Base-by-base conservation (phyloP, 2,329 filamentous ascomycete genomes). In the Coniochaeta ligniaria region DNA sequence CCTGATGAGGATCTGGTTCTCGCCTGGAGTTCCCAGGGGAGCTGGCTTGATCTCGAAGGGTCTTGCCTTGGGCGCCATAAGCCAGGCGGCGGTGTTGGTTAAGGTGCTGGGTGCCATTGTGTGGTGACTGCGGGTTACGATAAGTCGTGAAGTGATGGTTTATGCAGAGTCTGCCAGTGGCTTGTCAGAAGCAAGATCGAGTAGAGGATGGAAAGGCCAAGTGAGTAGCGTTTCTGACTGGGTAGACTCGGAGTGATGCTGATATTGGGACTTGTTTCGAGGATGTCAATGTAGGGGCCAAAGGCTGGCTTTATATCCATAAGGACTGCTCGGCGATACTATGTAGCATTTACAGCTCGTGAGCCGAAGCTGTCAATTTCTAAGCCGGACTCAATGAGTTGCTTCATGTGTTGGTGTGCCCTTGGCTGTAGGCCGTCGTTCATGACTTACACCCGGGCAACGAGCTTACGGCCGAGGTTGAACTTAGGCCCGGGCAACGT, bases 1-100 rank as follows among this genome's bases (percentile, higher is more conserved):
- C 43, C 62, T 64, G 28, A 72, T 60, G 22, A 71, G 59, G 43
- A 71, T 63, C 59, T 70, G 64, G 38, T 26, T 28, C 20, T n/a
- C 35, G 35, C 36, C 20, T 50, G 59, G 50, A 9, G 52, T 11
- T 31, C 22, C 36, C 16, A 54, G n/a, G 26, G 59, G 35, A 20
- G 59, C 59, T 12, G 52, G 36, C 36, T 56, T 28, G n/a, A 60
- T 22, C 22, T 38, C 59, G 17, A 60, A 50, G 22, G 59, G 59
- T 24, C 26, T 24, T 12, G 59, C 50, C 38, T 38, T 38, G 45
- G 50, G 35, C 12, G 50, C 36, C 9, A 22, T 60, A 26, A 60
- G 41, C 59, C 59, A 60, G 16, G 59, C 59, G 8, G 59, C 59
- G 35, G 20, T 50, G 38, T 60, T 60, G 22, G 56, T 22, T 7